Base-by-base conservation (phyloP, 805 yeast species). In the Wickerhamiella musiphila region DNA sequence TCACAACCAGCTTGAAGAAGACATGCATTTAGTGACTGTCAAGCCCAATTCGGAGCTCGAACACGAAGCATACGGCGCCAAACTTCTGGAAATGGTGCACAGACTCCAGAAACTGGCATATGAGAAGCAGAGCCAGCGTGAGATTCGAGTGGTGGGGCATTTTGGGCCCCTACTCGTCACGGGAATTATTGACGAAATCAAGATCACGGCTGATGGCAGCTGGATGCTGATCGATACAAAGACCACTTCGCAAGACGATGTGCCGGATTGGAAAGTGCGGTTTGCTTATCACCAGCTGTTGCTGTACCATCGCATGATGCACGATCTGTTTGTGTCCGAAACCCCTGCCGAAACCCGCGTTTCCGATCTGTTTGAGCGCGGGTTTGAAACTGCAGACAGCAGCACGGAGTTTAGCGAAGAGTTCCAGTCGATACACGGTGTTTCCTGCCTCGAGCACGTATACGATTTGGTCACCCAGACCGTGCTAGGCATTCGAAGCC, bases 211-310 rank as follows among this genome's bases (percentile, higher is more conserved):
- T 4, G 33, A 37, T n/a, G 29, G 36, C 13, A 27, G 29, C 12
- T 11, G 45, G 23, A 34, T 31, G 14, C 35, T 53, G 7, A 33
- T 35, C 6, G 58, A 53, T 17, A 51, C 55, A 8, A 53, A 53
- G 29, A 46, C 56, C 12, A 32, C 42, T 5, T 4, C 23, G 1
- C 15, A 22, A 12, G 25, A 14, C 11, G 27, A 28, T 1, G 28
- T 34, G n/a, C 18, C 20, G 6, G 22, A 31, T 5, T 32, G 35
- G 15, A 46, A 46, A 29, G 33, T 41, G 30, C 39, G 46, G 3
- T 36, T 48, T 4, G 58, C 58, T 3, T 49, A 44, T 28, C 58
- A 53, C 31, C 58, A 53, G 36, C 33, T 51, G n/a, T 35, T 48
- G 23, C 26, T 43, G 6, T 53, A 53, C 33, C 47, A 44, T 23